Evolutionary conservation across 768 basidiomycete genomes (phyloP), one percentile per base, ranked within the genome.

Genomic region (Scleroderma bovista): DNA sequence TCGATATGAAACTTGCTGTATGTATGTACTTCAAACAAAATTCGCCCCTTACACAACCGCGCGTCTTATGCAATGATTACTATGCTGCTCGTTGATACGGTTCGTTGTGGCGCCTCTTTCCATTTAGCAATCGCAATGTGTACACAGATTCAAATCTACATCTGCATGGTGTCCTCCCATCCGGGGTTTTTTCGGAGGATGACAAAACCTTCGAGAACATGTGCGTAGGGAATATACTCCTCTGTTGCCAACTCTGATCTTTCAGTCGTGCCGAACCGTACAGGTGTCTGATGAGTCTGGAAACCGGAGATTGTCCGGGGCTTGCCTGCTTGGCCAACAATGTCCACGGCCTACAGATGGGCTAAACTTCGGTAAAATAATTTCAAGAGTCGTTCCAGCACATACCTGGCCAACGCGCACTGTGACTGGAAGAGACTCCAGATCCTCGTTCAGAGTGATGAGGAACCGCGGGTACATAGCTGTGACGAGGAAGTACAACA

Each of bases 381-480:
- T 1, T 10, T 42, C 31, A 15, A 36, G 23, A 12, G 29, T 38
- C 33, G n/a, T 33, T 16, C 3, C 9, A 39, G 6, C 20, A 59
- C 77, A 60, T 63, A 86, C 86, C 71, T 88, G 88, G 16, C 96
- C 96, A 19, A 99, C 96, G 33, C 96, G 87, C 44, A 97, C 93
- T 15, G 92, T 94, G 32, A 96, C 89, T 2, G 93, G 87, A 48
- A 83, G 73, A 63, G 77, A 83, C 57, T 93, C 81, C 51, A 95
- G 82, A 51, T 93, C 80, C 69, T 98, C 95, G 69, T 95, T 84
- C 17, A 99, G 82, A 0, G 94, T 96, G 68, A 98, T 97, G 62
- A 99, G 71, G 87, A 98, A 97, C 50, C 94, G 84, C 32, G 96
- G 96, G 72, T 92, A 95, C 96, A 99, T 98, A 51, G 93, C 89